These are phyloP conservation scores for Irineochytrium annulatum DNA, from an alignment of 192 early-diverging fungal genomes.

Conservation along the genomic window DNA sequence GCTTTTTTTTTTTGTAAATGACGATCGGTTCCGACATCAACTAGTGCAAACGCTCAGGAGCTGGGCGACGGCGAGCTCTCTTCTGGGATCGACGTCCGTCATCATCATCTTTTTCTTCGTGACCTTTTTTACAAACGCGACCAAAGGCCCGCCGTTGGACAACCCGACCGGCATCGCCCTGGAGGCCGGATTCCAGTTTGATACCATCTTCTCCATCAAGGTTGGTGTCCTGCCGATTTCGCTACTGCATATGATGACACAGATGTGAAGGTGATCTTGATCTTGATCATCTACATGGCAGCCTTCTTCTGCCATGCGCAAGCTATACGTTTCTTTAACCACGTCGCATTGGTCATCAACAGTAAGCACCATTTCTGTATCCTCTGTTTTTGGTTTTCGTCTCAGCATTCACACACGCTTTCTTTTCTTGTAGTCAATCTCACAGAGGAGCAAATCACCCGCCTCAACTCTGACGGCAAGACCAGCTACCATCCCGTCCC, in stretches of 20 bases:
- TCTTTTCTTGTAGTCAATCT: too few relatives aligned
- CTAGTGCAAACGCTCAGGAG: constrained; percentile 29
- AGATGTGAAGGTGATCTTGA: constrained; percentile 12
- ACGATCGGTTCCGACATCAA: not conserved
- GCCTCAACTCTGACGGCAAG: not conserved
- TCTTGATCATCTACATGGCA: not conserved
- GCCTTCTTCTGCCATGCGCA: constrained; percentile 37
- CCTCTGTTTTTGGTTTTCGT: not conserved
- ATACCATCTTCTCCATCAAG: constrained; percentile 5
- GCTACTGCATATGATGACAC: not conserved
- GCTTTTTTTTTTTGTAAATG: not conserved
- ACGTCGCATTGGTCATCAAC: constrained; percentile 38
- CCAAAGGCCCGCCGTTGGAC: not conserved
- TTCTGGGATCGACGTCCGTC: constrained; percentile 24
- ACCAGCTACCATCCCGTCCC: not conserved
- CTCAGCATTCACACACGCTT: not conserved
- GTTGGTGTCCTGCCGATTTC: constrained; percentile 2
- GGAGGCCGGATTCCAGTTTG: too few relatives aligned
- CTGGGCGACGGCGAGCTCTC: constrained; percentile 28
- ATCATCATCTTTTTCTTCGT: constrained; percentile 15
- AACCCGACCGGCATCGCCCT: too few relatives aligned
- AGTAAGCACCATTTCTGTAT: constrained; percentile 10
- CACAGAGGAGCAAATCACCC: too few relatives aligned
- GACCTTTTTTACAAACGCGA: constrained; percentile 13
- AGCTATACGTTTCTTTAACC: constrained; percentile 41